phyloP scores from a whole-genome alignment of 2,329 filamentous ascomycete species.

The Nemania diffusa region DNA sequence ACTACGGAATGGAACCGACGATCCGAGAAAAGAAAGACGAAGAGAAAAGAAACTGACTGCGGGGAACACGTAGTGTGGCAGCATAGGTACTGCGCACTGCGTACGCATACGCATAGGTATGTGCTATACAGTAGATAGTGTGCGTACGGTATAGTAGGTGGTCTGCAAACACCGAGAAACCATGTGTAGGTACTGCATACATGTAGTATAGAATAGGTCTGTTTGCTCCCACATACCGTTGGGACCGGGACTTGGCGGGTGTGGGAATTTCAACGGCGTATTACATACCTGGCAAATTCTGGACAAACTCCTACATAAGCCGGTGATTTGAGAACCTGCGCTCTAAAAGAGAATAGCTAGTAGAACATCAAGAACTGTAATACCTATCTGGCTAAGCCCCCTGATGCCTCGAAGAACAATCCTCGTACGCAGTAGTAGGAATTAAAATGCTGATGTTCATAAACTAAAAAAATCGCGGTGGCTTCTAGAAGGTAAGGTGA shows the following conservation, averaged over 20 bases:
- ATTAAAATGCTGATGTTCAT: conserved; percentile 8
- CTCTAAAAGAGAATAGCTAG: background rate
- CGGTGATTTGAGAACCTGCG: background rate
- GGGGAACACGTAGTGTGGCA: conserved; percentile 22
- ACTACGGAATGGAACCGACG: conserved; percentile 24
- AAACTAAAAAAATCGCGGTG: conserved; percentile 8
- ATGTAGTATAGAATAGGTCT: too few relatives aligned
- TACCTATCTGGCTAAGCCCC: background rate
- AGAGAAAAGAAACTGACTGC: conserved; percentile 10
- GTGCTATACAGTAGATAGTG: background rate
- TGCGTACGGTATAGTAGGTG: too few relatives aligned
- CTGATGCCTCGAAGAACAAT: background rate
- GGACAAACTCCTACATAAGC: background rate
- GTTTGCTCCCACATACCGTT: too few relatives aligned
- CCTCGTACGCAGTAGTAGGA: background rate
- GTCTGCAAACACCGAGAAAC: background rate
- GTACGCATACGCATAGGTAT: background rate
- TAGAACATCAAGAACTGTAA: background rate
- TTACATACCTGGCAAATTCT: background rate
- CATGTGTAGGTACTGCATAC: background rate
- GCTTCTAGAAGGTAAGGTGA: conserved; percentile 34
- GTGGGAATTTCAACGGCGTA: background rate
- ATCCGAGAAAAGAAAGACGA: conserved; percentile 20
- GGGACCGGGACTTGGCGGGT: background rate
- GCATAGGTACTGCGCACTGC: background rate